phyloP scores from a whole-genome alignment of 176 grass and related monocot genomes.

The Bromus sterilis region DNA sequence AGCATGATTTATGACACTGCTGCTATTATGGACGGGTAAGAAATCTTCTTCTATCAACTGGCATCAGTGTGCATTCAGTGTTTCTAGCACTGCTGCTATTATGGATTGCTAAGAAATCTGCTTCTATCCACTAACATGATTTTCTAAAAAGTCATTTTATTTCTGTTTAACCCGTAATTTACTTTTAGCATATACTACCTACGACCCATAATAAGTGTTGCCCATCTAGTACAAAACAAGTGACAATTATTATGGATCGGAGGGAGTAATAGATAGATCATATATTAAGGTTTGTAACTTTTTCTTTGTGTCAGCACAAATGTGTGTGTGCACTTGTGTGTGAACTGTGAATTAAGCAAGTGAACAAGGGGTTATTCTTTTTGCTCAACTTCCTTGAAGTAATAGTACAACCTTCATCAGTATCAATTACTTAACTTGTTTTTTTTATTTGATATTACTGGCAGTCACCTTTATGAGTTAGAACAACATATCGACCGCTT shows the following conservation, averaged over 20 bases:
- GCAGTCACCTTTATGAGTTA: conserved; percentile 86
- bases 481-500: conserved; percentile 84
- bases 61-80: too few species aligned
- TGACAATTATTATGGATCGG: too few species aligned
- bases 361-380: neutral
- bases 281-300: neutral
- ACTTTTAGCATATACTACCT: neutral
- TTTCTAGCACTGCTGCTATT: too few species aligned
- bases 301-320: neutral
- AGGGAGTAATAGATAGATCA: too few species aligned
- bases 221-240: too few species aligned
- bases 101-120: too few species aligned
- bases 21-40: too few species aligned
- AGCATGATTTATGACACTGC: too few species aligned
- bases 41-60: too few species aligned
- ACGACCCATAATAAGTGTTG: too few species aligned
- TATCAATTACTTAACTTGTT: conserved; percentile 7
- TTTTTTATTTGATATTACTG: neutral
- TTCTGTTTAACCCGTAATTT: neutral
- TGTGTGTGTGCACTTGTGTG: neutral
- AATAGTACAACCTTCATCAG: neutral
- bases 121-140: neutral
- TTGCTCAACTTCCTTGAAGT: neutral
- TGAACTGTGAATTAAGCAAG: neutral
- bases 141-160: neutral